Evolutionary conservation across 116 monocot species (phyloP).

Genomic region (Iris pallida): DNA sequence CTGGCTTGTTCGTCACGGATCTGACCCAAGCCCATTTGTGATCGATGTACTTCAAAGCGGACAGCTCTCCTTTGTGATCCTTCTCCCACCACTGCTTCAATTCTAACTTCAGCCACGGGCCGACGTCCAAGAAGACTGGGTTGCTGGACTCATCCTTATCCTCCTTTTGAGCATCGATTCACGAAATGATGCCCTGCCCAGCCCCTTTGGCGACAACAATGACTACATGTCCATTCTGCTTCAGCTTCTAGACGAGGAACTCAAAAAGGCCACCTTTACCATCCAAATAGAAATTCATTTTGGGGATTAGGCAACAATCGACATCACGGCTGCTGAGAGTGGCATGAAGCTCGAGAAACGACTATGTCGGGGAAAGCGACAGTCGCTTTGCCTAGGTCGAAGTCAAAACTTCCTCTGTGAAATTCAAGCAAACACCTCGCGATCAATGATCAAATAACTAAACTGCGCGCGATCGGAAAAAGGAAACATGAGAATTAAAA

Average conservation of each 20-base stretch:
- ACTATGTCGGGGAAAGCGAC: too few relatives aligned
- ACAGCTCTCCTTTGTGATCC: slow-evolving; percentile 49
- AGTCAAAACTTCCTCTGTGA: too few relatives aligned
- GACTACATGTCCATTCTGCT: slow-evolving; percentile 60
- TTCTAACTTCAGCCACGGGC: slow-evolving; percentile 61
- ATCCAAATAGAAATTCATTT: slow-evolving; percentile 56
- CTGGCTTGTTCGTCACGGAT: slow-evolving; percentile 80
- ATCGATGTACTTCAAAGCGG: slow-evolving; percentile 85
- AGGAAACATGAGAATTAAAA: too few relatives aligned
- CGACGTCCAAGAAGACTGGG: slow-evolving; percentile 55
- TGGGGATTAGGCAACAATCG: slow-evolving; percentile 78
- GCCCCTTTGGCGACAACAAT: slow-evolving; percentile 74
- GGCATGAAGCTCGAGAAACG: too few relatives aligned
- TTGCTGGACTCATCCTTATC: slow-evolving; percentile 72
- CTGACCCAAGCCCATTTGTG: slow-evolving; percentile 94
- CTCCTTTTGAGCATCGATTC: slow-evolving; percentile 27
- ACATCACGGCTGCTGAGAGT: slow-evolving; percentile 75
- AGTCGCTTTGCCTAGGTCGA: too few relatives aligned
- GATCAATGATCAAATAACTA: too few relatives aligned
- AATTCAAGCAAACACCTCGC: too few relatives aligned
- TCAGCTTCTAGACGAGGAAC: slow-evolving; percentile 51
- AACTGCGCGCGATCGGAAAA: too few relatives aligned
- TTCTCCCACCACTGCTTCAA: slow-evolving; percentile 67
- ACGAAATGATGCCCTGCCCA: slow-evolving; percentile 56
- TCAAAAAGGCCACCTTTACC: slow-evolving; percentile 69